Conservation (phyloP, 2,329 filamentous ascomycete genomes). For the Ophiosphaerella narmari region DNA sequence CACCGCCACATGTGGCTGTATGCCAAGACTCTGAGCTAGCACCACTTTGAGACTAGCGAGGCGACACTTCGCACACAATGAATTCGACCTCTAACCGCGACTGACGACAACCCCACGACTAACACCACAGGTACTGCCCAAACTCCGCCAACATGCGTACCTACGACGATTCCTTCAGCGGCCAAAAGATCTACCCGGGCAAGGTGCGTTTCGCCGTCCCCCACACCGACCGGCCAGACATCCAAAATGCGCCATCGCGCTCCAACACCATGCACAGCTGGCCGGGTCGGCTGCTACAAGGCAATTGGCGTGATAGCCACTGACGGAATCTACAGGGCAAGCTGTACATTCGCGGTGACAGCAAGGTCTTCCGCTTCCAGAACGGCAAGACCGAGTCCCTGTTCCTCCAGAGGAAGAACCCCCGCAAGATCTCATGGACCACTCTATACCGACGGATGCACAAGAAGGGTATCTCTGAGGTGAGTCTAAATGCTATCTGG, state of each 20-base stretch:
- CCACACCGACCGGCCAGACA: constrained; percentile 18
- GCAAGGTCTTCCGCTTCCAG: constrained; percentile 99
- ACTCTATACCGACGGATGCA: constrained; percentile 97
- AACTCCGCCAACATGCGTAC: constrained; percentile 69
- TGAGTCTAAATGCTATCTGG: constrained; percentile 54
- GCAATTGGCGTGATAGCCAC: constrained; percentile 22
- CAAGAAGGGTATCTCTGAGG: constrained; percentile 99
- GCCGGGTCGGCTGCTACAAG: constrained; percentile 12
- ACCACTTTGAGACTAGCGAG: constrained; percentile 3
- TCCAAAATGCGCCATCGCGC: constrained; percentile 29
- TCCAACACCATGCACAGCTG: constrained; percentile 16
- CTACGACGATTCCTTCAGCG: constrained; percentile 80
- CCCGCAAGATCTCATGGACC: constrained; percentile 98
- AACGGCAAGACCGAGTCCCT: constrained; percentile 99
- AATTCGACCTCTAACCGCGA: constrained; percentile 29
- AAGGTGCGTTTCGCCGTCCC: constrained; percentile 62
- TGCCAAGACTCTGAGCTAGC: constrained; percentile 1
- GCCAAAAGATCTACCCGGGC: constrained; percentile 78
- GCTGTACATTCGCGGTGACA: constrained; percentile 99
- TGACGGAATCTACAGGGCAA: constrained; percentile 73
- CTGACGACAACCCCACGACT: constrained; percentile 43
- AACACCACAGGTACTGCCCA: constrained; percentile 46
- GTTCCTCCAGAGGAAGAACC: constrained; percentile 99
- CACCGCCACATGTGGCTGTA: not conserved
- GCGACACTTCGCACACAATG: constrained; percentile 13